phyloP scores from a whole-genome alignment of 1,284 basidiomycete species.

The Abortiporus biennis region DNA sequence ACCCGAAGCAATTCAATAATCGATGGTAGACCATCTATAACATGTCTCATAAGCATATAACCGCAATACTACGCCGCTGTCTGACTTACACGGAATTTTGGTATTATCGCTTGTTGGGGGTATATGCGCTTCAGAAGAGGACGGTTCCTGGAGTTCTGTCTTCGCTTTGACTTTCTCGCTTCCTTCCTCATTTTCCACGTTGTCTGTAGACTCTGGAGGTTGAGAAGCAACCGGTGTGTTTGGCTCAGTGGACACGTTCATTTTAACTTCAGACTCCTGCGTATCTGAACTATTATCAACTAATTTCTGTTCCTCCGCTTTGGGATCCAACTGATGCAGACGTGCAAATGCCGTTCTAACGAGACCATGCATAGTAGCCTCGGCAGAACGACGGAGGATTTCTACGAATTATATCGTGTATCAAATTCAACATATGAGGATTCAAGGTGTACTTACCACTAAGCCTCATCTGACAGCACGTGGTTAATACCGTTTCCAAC shows the following conservation, averaged over 20 bases:
- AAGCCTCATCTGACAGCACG: conserved; percentile 94
- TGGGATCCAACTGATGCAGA: conserved; percentile 63
- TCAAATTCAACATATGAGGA: neutral
- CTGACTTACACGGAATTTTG: conserved; percentile 33
- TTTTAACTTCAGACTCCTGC: conserved; percentile 51
- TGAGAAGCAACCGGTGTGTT: neutral
- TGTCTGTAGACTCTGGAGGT: neutral
- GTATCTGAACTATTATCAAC: conserved; percentile 39
- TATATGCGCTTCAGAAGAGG: neutral
- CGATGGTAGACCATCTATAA: conserved; percentile 83
- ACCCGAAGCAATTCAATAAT: conserved; percentile 92
- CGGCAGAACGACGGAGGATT: conserved; percentile 87
- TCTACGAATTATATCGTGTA: conserved; percentile 35
- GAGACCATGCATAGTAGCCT: conserved; percentile 88
- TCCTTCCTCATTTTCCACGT: neutral
- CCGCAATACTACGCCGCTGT: neutral
- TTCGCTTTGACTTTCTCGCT: neutral
- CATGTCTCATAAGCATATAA: conserved; percentile 1
- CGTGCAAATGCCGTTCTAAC: conserved; percentile 79
- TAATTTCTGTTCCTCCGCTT: conserved; percentile 62
- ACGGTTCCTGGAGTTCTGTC: neutral
- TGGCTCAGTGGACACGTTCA: conserved; percentile 37
- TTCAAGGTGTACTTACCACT: conserved; percentile 67
- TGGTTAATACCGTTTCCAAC: conserved; percentile 95
- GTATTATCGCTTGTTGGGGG: neutral